Evolutionary conservation across 2,329 filamentous ascomycete species (phyloP).

Genomic region (Sodiomyces alkalinus): DNA sequence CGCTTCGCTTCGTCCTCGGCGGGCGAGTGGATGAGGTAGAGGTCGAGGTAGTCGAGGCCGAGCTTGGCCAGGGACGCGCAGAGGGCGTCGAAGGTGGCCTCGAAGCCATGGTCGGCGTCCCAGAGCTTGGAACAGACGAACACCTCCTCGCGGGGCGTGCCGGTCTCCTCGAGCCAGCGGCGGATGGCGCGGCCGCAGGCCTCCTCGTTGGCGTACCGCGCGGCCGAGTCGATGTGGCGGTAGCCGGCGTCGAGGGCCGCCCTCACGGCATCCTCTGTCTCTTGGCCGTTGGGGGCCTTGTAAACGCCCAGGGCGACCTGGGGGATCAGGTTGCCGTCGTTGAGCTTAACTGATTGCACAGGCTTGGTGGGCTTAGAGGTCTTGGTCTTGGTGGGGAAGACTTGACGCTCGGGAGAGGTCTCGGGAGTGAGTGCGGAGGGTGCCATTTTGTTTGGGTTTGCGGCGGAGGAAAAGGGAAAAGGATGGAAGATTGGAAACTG

Average conservation of each 20-base stretch:
- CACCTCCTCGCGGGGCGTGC: conserved; percentile 17
- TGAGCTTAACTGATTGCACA: conserved; percentile 14
- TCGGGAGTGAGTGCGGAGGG: conserved; percentile 20
- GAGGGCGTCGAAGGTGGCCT: conserved; percentile 18
- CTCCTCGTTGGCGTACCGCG: conserved; percentile 13
- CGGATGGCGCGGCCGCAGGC: conserved; percentile 9
- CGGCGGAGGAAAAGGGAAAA: too few relatives aligned
- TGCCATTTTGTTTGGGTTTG: conserved; percentile 13
- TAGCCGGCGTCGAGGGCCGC: conserved; percentile 31
- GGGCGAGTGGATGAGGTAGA: conserved; percentile 37
- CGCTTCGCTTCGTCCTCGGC: conserved; percentile 22
- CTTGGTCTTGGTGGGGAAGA: conserved; percentile 2
- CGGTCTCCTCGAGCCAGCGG: conserved; percentile 12
- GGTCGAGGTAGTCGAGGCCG: conserved; percentile 32
- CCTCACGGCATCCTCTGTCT: conserved; percentile 17
- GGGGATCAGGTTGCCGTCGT: conserved; percentile 20
- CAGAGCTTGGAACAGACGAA: conserved; percentile 23
- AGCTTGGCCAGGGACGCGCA: conserved; percentile 29
- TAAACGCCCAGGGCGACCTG: conserved; percentile 31
- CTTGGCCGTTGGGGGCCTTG: conserved; percentile 27
- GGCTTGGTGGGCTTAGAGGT: conserved; percentile 1
- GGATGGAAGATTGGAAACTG: too few relatives aligned
- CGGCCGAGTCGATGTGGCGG: conserved; percentile 34
- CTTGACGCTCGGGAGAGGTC: conserved; percentile 12
- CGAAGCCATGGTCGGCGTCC: conserved; percentile 17